These are phyloP conservation scores for Candolleomyces aberdarensis DNA, from an alignment of 768 basidiomycete genomes.

Conservation along the genomic window DNA sequence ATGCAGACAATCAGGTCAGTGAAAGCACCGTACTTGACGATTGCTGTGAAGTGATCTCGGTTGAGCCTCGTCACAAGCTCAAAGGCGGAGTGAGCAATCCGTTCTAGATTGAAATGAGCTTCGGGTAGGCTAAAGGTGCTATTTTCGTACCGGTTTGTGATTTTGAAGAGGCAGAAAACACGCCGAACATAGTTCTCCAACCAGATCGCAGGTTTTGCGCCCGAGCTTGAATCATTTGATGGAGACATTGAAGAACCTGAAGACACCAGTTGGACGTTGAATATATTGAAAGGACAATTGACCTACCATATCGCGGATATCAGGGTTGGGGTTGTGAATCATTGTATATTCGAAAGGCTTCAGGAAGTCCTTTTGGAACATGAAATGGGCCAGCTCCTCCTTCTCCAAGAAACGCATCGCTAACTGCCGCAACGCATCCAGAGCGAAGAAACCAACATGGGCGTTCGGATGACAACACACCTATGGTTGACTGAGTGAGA, in stretches of 20 bases:
- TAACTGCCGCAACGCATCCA: slow-evolving; percentile 93
- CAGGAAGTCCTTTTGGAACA: slow-evolving; percentile 98
- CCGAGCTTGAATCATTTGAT: slow-evolving; percentile 97
- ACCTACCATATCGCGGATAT: slow-evolving; percentile 90
- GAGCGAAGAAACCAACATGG: slow-evolving; percentile 93
- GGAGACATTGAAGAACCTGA: slow-evolving; percentile 93
- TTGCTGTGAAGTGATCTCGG: slow-evolving; percentile 84
- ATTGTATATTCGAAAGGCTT: slow-evolving; percentile 98
- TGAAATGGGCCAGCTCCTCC: slow-evolving; percentile 96
- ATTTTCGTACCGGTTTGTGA: slow-evolving; percentile 71
- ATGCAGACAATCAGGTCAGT: slow-evolving; percentile 96
- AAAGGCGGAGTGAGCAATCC: slow-evolving; percentile 90
- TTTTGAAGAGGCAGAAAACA: slow-evolving; percentile 94
- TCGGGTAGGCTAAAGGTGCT: not conserved
- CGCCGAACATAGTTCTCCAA: slow-evolving; percentile 99
- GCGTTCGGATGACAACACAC: slow-evolving; percentile 98
- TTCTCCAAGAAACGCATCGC: slow-evolving; percentile 99
- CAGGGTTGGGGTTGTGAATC: slow-evolving; percentile 93
- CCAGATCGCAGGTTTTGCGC: slow-evolving; percentile 95
- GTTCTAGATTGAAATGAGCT: slow-evolving; percentile 46
- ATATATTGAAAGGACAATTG: not conserved
- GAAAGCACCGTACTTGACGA: slow-evolving; percentile 92
- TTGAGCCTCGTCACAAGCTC: slow-evolving; percentile 93
- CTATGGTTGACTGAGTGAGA: slow-evolving; percentile 35
- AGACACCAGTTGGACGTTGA: not conserved